A percentile compares a stretch with the other conserved stretches of the same genome.
phyloP scores from a whole-genome alignment of 116 monocot genomes.

The Trichopus zeylanicus region DNA sequence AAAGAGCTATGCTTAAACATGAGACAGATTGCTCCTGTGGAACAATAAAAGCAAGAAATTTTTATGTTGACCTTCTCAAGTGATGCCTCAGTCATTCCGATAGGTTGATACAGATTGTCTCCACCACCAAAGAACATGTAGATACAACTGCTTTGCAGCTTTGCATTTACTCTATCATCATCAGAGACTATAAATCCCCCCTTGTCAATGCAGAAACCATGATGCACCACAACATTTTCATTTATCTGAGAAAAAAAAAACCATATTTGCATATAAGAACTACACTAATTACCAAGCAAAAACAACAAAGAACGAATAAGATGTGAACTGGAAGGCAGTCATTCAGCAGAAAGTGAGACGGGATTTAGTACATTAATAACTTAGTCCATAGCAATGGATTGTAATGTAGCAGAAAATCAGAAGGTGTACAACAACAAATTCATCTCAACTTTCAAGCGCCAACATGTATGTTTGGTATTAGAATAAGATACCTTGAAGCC shows the following conservation, averaged over 20 bases:
- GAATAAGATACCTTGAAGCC: conserved; percentile 46
- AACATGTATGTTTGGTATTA: neutral
- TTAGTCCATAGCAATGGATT: too few relatives aligned
- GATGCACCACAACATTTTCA: conserved; percentile 60
- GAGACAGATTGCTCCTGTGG: neutral
- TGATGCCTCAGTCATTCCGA: conserved; percentile 85
- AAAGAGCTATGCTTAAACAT: neutral
- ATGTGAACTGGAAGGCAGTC: too few relatives aligned
- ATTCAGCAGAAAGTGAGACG: neutral
- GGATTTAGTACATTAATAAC: too few relatives aligned
- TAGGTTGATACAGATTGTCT: conserved; percentile 96
- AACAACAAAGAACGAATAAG: too few relatives aligned
- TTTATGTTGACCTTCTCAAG: conserved; percentile 42
- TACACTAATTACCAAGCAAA: neutral
- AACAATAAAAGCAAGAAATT: neutral
- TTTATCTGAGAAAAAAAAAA: conserved; percentile 51
- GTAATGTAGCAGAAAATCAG: too few relatives aligned
- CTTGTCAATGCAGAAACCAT: conserved; percentile 87
- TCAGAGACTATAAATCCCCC: conserved; percentile 86
- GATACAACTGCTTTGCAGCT: conserved; percentile 79
- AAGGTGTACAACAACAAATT: too few relatives aligned
- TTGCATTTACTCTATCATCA: conserved; percentile 75
- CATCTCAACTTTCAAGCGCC: too few relatives aligned
- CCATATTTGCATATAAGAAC: conserved; percentile 7
- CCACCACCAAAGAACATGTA: conserved; percentile 99